phyloP scores from a whole-genome alignment of 2,329 filamentous ascomycete species.

The Botryotinia globosa region DNA sequence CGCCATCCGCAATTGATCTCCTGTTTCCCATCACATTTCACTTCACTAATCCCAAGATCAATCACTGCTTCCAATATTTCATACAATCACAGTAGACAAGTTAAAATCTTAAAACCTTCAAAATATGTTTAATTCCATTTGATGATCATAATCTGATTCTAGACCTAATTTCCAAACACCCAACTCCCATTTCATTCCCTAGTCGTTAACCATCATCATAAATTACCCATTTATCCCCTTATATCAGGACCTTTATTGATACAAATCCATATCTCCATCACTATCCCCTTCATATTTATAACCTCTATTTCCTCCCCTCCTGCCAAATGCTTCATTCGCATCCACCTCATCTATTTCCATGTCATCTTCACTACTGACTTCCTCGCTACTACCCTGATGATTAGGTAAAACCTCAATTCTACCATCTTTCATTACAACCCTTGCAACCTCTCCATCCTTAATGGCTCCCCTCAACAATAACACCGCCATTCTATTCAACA shows the following conservation, averaged over 20 bases:
- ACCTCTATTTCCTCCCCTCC: conserved; percentile 40
- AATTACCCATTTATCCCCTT: not conserved
- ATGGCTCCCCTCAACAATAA: conserved; percentile 84
- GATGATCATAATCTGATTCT: not conserved
- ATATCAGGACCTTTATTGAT: conserved; percentile 38
- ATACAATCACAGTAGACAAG: not conserved
- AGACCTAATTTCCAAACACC: not conserved
- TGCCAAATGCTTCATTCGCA: conserved; percentile 48
- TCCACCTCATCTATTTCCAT: conserved; percentile 55
- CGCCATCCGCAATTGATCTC: not conserved
- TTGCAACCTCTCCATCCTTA: conserved; percentile 78
- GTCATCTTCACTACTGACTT: conserved; percentile 68
- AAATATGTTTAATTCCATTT: not conserved
- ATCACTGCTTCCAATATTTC: not conserved
- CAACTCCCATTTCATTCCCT: conserved; percentile 1
- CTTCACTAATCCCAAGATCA: not conserved
- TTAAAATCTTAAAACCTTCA: not conserved
- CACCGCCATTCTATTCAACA: conserved; percentile 89
- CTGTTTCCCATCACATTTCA: not conserved
- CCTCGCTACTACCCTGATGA: conserved; percentile 71
- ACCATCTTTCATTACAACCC: conserved; percentile 74
- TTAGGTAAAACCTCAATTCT: conserved; percentile 82
- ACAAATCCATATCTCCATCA: conserved; percentile 59
- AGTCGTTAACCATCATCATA: conserved; percentile 1
- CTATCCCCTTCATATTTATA: not conserved